Evolutionary conservation across 2,329 filamentous ascomycete genomes (phyloP), one percentile per base, ranked within the genome.

Genomic region (Myriosclerotinia curreyana): DNA sequence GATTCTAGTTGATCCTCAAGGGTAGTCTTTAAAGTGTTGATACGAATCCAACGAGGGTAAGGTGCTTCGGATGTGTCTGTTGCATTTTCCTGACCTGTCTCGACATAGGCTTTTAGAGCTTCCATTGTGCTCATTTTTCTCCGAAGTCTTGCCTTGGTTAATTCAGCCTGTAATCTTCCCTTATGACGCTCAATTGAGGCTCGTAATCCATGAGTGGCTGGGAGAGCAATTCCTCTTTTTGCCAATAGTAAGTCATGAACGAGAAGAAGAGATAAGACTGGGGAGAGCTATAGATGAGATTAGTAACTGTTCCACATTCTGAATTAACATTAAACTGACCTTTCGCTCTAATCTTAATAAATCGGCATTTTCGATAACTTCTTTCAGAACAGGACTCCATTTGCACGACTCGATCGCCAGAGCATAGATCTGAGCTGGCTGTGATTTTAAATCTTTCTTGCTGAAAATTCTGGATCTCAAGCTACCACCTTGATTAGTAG

Each of bases 41-140:
- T 81, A 2, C 95, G 86, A 49, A 96, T 86, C 95, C 95, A 99
- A 62, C 95, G 86, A n/a, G 92, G 93, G 73, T 94, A 90, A 49
- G 79, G 78, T 56, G 71, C 68, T 50, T 72, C 68, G 4, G 69
- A 71, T 7, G 68, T 69, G 46, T 72, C 68, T 5, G 66, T 64
- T 0, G 75, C 75, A 42, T 82, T 77, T 66, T 83, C 79, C 34
- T 81, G 78, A 7, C 81, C 78, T 9, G 78, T 78, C 25, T 81
- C 80, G 60, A 92, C 77, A 64, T 84, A 79, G 34, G 80, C 79
- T 51, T 82, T 83, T 62, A 97, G 80, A 0, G 83, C 83, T 3
- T 90, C 86, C 0, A 96, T 68, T 0, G 90, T 86, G 0, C 86
- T 79, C 61, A 88, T 86, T 49, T 87, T 89, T 62, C 89, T 83